Percentiles rank a stretch among this genome's conserved stretches.
Evolutionary conservation across 257 asterid species (phyloP).

Genomic region (Przewalskia tangutica): DNA sequence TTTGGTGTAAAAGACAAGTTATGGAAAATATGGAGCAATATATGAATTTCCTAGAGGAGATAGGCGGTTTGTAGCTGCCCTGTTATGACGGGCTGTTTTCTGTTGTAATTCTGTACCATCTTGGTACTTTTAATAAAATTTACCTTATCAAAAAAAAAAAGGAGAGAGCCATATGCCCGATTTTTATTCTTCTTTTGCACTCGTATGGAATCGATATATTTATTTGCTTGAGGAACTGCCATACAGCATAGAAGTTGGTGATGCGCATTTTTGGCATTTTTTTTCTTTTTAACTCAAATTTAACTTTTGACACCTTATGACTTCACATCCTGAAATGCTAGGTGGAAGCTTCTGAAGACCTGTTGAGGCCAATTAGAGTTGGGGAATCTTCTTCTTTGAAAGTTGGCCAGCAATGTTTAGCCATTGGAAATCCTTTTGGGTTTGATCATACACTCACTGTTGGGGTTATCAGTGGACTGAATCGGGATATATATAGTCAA

Average conservation of each 20-base stretch:
- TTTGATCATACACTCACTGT: constrained; percentile 96
- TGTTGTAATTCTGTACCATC: too few species aligned
- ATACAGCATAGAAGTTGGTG: background rate
- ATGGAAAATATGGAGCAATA: too few species aligned
- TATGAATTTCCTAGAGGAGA: too few species aligned
- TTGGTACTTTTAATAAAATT: too few species aligned
- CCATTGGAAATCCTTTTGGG: constrained; percentile 97
- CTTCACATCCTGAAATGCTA: constrained; percentile 13
- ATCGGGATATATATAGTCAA: constrained; percentile 92
- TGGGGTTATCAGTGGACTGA: constrained; percentile 89
- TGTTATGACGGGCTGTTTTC: too few species aligned
- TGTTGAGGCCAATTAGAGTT: constrained; percentile 65
- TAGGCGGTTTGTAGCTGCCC: too few species aligned
- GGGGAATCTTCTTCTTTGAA: constrained; percentile 67
- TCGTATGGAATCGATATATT: background rate
- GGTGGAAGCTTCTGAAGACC: constrained; percentile 79
- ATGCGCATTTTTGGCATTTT: background rate
- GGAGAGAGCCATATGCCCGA: background rate
- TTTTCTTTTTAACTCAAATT: background rate
- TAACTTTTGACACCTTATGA: background rate
- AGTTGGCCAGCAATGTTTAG: constrained; percentile 93
- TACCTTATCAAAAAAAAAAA: too few species aligned
- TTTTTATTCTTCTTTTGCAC: background rate
- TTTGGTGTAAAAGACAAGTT: too few species aligned
- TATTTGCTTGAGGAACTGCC: background rate